Evolutionary conservation across 352 stramenopile genomes (phyloP).

Genomic region (Phytopythium helicoides): DNA sequence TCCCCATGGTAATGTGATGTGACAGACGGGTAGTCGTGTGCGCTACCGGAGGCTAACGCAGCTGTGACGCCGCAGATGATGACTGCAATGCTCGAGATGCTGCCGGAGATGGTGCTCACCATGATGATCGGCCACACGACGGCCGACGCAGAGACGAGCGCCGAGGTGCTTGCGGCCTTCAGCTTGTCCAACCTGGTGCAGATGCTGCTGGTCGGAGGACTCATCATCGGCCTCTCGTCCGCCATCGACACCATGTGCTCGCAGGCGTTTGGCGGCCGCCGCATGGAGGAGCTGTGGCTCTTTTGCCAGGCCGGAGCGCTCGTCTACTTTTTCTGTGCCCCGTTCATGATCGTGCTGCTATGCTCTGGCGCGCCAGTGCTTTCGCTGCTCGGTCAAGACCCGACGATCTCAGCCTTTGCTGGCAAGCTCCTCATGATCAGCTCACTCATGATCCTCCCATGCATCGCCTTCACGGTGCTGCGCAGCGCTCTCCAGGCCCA

Average conservation of each 20-base stretch:
- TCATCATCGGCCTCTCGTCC: slow-evolving; percentile 51
- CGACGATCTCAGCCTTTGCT: slow-evolving; percentile 39
- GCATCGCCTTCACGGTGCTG: slow-evolving; percentile 48
- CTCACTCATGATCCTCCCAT: slow-evolving; percentile 33
- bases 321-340: slow-evolving; percentile 35
- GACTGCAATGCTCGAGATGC: slow-evolving; percentile 40
- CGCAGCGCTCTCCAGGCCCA: slow-evolving; percentile 60
- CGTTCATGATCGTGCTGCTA: slow-evolving; percentile 34
- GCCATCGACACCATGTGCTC: slow-evolving; percentile 67
- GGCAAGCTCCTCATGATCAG: slow-evolving; percentile 35
- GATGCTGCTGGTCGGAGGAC: slow-evolving; percentile 42
- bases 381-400: slow-evolving; percentile 47
- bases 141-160: slow-evolving; percentile 36
- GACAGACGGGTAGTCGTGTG: too few relatives aligned
- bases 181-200: slow-evolving; percentile 47
- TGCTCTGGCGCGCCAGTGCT: slow-evolving; percentile 47
- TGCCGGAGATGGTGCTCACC: slow-evolving; percentile 40
- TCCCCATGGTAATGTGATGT: slow-evolving; percentile 40
- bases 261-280: slow-evolving; percentile 59
- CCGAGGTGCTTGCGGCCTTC: slow-evolving; percentile 55
- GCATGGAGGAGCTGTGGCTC: slow-evolving; percentile 55
- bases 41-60: not conserved
- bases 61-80: slow-evolving; percentile 27
- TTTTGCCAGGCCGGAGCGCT: slow-evolving; percentile 59
- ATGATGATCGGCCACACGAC: slow-evolving; percentile 64